phyloP scores from a whole-genome alignment of 1,284 basidiomycete genomes.

The Naganishia liquefaciens region DNA sequence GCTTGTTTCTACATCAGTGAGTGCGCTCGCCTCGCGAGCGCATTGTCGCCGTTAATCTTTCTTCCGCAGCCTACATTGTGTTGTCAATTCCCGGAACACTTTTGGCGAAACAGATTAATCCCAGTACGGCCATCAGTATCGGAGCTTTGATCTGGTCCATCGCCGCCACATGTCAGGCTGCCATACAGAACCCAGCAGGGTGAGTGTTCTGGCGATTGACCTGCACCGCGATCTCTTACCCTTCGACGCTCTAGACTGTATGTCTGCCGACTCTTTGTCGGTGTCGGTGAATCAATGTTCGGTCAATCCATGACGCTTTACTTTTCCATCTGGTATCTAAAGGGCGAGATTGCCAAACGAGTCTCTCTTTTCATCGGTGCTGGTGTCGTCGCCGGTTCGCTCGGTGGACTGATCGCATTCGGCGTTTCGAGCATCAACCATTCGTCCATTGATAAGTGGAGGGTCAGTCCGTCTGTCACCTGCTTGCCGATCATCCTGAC shows the following conservation, averaged over 20 bases:
- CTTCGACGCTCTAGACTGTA: conserved; percentile 36
- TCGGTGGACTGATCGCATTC: conserved; percentile 49
- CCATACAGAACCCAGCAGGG: conserved; percentile 45
- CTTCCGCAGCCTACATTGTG: conserved; percentile 47
- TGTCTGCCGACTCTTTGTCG: conserved; percentile 54
- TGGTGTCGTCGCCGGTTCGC: conserved; percentile 50
- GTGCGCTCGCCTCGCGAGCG: not conserved
- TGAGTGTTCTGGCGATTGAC: conserved; percentile 22
- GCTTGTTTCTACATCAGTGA: conserved; percentile 49
- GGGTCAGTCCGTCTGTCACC: not conserved
- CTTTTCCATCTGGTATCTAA: conserved; percentile 51
- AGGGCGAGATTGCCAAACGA: conserved; percentile 54
- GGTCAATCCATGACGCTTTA: conserved; percentile 51
- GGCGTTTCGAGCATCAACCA: conserved; percentile 39
- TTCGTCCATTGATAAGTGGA: conserved; percentile 8
- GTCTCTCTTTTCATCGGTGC: conserved; percentile 56
- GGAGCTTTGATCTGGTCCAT: conserved; percentile 55
- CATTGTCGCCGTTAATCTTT: not conserved
- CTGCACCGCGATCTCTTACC: not conserved
- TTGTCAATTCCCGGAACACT: conserved; percentile 46
- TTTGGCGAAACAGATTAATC: conserved; percentile 44
- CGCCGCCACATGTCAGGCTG: conserved; percentile 54
- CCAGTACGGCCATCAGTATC: conserved; percentile 50
- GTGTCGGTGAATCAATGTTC: conserved; percentile 51
- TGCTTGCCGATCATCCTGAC: conserved; percentile 35